Conservation (phyloP, 2,329 filamentous ascomycete species). For the Gliomastix tumulicola region DNA sequence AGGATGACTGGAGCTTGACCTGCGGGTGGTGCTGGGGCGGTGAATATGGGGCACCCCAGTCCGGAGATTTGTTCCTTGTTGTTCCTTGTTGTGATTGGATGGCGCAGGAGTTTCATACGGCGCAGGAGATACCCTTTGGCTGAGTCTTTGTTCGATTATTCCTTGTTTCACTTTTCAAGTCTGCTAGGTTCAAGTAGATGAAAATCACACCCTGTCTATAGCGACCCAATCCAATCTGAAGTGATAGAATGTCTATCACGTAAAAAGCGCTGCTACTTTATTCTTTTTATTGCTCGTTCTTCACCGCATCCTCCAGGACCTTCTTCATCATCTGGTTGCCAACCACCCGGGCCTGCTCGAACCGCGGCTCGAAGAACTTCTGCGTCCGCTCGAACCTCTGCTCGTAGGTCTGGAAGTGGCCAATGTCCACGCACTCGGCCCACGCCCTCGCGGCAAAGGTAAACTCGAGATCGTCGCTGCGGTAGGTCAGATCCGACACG, state of each 20-base stretch:
- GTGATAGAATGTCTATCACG: neutral
- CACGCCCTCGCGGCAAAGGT: constrained; percentile 94
- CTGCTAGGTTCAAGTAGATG: too few species aligned
- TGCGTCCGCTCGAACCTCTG: constrained; percentile 90
- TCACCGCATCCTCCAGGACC: constrained; percentile 77
- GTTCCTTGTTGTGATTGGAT: too few species aligned
- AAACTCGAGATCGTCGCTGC: constrained; percentile 95
- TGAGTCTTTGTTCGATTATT: too few species aligned
- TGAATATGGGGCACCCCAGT: too few species aligned
- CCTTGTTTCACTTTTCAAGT: too few species aligned
- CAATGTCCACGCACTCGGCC: constrained; percentile 87
- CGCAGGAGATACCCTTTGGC: too few species aligned
- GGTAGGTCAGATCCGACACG: constrained; percentile 82
- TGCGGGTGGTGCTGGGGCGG: too few species aligned
- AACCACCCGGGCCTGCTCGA: constrained; percentile 77
- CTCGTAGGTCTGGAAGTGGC: constrained; percentile 88
- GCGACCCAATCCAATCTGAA: too few species aligned
- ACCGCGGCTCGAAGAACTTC: constrained; percentile 83
- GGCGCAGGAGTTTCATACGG: too few species aligned
- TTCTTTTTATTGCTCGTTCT: constrained; percentile 19
- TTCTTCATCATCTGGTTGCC: constrained; percentile 98
- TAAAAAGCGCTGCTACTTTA: neutral
- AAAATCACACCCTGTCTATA: too few species aligned
- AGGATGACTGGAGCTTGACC: too few species aligned
- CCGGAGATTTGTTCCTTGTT: too few species aligned